Evolutionary conservation across 2,329 filamentous ascomycete genomes (phyloP).

Genomic region (Fusarium sp.): DNA sequence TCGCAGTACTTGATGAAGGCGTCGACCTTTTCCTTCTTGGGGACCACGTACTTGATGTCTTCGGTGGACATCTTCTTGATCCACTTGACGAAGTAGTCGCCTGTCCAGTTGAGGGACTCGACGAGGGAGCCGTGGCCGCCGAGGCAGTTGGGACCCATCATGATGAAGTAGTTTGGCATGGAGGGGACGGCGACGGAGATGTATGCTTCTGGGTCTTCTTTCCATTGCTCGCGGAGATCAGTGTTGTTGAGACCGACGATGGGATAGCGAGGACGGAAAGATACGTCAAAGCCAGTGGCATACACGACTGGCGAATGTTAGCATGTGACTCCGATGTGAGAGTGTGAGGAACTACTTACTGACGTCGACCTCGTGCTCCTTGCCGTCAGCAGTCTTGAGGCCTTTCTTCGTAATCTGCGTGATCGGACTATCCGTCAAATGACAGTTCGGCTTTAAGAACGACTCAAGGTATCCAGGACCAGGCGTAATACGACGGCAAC

Average conservation of each 20-base stretch:
- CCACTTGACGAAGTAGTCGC: constrained; percentile 38
- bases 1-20: constrained; percentile 35
- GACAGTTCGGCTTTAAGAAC: constrained; percentile 30
- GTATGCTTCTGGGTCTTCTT: constrained; percentile 45
- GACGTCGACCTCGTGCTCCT: constrained; percentile 34
- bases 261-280: constrained; percentile 59
- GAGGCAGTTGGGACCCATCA: constrained; percentile 38
- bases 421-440: constrained; percentile 31
- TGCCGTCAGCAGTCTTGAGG: constrained; percentile 29
- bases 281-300: constrained; percentile 64
- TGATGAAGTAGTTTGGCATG: constrained; percentile 45
- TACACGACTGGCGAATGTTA: constrained; percentile 52
- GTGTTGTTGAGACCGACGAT: constrained; percentile 58
- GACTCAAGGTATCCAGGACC: constrained; percentile 35
- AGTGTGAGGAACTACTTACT: constrained; percentile 4
- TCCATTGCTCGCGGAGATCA: constrained; percentile 61
- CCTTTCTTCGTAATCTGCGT: constrained; percentile 30
- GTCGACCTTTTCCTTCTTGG: constrained; percentile 35
- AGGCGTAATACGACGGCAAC: constrained; percentile 31
- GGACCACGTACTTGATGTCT: constrained; percentile 33
- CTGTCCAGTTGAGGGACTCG: constrained; percentile 37
- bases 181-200: constrained; percentile 42
- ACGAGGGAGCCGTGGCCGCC: constrained; percentile 35
- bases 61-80: constrained; percentile 36
- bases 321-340: accelerated